These are phyloP conservation scores for Septoria petroselini DNA, from an alignment of 2,329 filamentous ascomycete species.

Conservation along the genomic window DNA sequence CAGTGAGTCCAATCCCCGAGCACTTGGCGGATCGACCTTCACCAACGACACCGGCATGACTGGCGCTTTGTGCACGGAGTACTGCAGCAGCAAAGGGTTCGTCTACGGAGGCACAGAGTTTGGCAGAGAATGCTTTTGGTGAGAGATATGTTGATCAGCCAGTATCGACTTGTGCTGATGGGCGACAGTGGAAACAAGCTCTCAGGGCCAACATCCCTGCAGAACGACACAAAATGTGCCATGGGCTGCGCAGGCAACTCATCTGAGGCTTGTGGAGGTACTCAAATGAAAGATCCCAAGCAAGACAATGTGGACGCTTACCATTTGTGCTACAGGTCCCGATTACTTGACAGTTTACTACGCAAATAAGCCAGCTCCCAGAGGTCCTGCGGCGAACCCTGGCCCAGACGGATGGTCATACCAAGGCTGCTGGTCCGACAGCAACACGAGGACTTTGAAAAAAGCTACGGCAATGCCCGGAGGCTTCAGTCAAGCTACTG, in stretches of 20 bases:
- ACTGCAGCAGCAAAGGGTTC: conserved; percentile 24
- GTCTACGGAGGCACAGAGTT: conserved; percentile 32
- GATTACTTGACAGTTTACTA: conserved; percentile 30
- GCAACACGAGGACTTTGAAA: conserved; percentile 22
- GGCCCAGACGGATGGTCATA: conserved; percentile 31
- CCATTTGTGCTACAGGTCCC: conserved; percentile 1
- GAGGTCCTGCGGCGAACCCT: conserved; percentile 23
- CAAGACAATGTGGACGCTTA: not conserved
- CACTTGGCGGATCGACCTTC: conserved; percentile 17
- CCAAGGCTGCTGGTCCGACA: conserved; percentile 37
- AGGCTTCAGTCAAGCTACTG: conserved; percentile 27
- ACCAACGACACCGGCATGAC: conserved; percentile 24
- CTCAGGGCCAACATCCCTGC: conserved; percentile 22
- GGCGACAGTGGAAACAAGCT: conserved; percentile 25
- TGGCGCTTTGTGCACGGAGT: conserved; percentile 24
- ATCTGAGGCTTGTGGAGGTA: conserved; percentile 33
- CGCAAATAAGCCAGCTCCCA: conserved; percentile 23
- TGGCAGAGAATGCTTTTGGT: conserved; percentile 17
- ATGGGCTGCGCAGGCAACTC: conserved; percentile 34
- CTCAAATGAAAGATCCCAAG: not conserved
- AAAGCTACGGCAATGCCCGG: conserved; percentile 27
- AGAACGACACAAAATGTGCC: conserved; percentile 29
- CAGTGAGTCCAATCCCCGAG: conserved; percentile 25
- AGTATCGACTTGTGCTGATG: conserved; percentile 21
- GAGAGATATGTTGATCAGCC: too few species aligned